Percentiles rank a stretch among this genome's conserved stretches.
These are phyloP conservation scores for Debaryomyces singareniensis DNA, from an alignment of 1,139 yeast species.

Conservation along the genomic window DNA sequence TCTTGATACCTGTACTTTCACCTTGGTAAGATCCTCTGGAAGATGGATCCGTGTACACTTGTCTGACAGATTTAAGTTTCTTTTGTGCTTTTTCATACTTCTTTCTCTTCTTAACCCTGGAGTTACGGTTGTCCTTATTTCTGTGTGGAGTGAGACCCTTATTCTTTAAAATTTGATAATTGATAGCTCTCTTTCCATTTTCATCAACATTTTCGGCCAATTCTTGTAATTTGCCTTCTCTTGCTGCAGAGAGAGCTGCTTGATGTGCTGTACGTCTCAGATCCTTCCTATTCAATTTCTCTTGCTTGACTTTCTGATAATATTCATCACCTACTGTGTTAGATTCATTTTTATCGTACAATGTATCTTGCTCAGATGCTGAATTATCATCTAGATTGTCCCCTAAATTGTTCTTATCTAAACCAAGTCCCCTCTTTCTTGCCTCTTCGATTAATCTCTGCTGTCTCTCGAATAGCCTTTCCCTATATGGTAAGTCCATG, in stretches of 20 bases:
- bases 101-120: constrained; percentile 97
- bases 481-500: constrained; percentile 87
- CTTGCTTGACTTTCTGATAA: constrained; percentile 45
- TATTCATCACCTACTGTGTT: constrained; percentile 30
- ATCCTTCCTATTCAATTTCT: constrained; percentile 42
- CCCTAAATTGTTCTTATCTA: constrained; percentile 42
- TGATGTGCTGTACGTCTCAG: constrained; percentile 62
- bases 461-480: constrained; percentile 82
- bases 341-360: constrained; percentile 31
- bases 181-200: constrained; percentile 90
- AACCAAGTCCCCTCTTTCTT: constrained; percentile 65
- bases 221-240: constrained; percentile 76
- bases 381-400: constrained; percentile 47
- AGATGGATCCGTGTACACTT: constrained; percentile 67
- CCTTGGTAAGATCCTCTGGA: constrained; percentile 78
- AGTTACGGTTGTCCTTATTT: constrained; percentile 88
- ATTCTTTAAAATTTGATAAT: constrained; percentile 88
- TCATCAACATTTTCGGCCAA: constrained; percentile 59
- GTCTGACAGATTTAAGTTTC: constrained; percentile 86
- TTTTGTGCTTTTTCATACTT: constrained; percentile 93
- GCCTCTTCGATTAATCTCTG: constrained; percentile 86
- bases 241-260: constrained; percentile 71
- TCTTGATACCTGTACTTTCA: constrained; percentile 95
- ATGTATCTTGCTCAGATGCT: constrained; percentile 43
- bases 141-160: constrained; percentile 92